phyloP scores from a whole-genome alignment of 176 grass and related monocot genomes.

The Hordeum marinum region DNA sequence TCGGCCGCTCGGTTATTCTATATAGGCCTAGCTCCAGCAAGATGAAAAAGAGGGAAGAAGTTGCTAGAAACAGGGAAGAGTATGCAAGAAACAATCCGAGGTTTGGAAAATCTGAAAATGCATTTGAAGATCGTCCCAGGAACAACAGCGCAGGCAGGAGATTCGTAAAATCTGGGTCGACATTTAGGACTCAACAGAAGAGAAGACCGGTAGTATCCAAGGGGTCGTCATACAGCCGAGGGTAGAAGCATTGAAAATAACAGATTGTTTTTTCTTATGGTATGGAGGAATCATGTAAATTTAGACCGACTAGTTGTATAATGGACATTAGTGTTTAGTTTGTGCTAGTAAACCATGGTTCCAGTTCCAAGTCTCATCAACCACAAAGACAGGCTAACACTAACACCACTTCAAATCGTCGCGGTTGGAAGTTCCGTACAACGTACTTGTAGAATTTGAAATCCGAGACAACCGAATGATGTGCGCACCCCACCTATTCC shows the following conservation, averaged over 20 bases:
- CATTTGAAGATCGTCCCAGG: slow-evolving; percentile 35
- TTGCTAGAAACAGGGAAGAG: slow-evolving; percentile 34
- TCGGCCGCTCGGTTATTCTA: slow-evolving; percentile 82
- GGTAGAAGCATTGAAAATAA: neutral
- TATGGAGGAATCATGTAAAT: slow-evolving; percentile 24
- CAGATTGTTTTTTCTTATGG: neutral
- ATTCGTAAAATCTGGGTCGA: slow-evolving; percentile 26
- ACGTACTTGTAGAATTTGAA: neutral
- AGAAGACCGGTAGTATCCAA: slow-evolving; percentile 28
- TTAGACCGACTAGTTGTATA: slow-evolving; percentile 3
- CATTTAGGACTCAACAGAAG: slow-evolving; percentile 39
- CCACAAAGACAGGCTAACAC: neutral
- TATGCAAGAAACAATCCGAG: slow-evolving; percentile 28
- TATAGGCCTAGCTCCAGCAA: slow-evolving; percentile 89
- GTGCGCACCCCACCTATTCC: neutral
- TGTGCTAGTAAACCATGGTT: neutral
- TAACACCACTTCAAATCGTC: neutral
- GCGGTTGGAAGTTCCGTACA: neutral
- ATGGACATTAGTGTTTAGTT: slow-evolving; percentile 11
- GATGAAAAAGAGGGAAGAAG: slow-evolving; percentile 64
- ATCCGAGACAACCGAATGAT: neutral
- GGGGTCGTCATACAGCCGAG: slow-evolving; percentile 17
- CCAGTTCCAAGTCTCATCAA: neutral
- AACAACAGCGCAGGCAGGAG: slow-evolving; percentile 9
- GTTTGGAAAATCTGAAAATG: slow-evolving; percentile 28